Base-by-base conservation (phyloP, 306 rosid genomes). In the Fragaria ananassa region DNA sequence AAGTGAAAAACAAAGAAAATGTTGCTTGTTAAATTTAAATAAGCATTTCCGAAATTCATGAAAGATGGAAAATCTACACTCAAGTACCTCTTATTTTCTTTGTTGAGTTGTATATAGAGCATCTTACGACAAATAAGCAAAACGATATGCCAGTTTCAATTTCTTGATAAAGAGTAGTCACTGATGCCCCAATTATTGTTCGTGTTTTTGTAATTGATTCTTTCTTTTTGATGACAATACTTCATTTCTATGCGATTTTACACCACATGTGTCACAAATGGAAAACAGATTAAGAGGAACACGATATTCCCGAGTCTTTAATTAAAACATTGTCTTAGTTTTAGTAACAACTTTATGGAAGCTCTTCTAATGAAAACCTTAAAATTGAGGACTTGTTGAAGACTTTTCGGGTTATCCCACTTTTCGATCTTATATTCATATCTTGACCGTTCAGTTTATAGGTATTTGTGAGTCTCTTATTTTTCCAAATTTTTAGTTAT, bases 161-260 rank as follows among this genome's bases (percentile, higher is more conserved):
- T 81, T 51, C 83, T 85, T 78, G 87, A 76, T n/a, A 81, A 79
- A 66, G 91, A 29, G 67, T 2, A 5, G n/a, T 85, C 82, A 76
- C 56, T 57, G 79, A 89, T 83, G 78, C 87, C 81, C 83, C 69
- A 85, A 82, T 78, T 84, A 82, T 81, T 31, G 71, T 67, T 76
- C 79, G 77, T 44, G 74, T 70, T 66, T 66, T 63, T 72, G 65
- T 63, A 82, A 80, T 81, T 54, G 89, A 87, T 89, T 85, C 88
- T 78, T 68, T 70, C 81, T 74, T 83, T 76, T 76, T 2, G 67
- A 14, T 73, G 51, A 76, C 72, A 62, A 63, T 58, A 78, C 46
- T 78, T 34, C 51, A 75, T 75, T 84, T 87, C 81, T 82, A 71
- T 82, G 78, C 54, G 29, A 69, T 76, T 62, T 54, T 50, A 76